phyloP scores from a whole-genome alignment of 495 filamentous ascomycete species.

The Thermothielavioides terrestris region DNA sequence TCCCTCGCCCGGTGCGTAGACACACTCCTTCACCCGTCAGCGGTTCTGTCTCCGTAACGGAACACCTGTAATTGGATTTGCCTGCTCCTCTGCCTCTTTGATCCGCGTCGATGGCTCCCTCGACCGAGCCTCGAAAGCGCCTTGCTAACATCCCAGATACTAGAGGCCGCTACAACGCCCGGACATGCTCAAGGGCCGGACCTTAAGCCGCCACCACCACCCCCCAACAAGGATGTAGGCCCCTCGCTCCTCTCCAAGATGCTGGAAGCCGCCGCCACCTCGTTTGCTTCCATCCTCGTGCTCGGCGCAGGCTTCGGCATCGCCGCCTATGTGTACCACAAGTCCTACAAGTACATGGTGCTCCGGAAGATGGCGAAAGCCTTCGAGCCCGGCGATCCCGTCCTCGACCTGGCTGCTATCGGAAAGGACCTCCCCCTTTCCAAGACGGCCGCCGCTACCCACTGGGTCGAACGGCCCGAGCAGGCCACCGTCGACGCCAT shows the following conservation, averaged over 20 bases:
- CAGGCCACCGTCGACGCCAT: constrained; percentile 72
- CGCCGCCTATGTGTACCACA: constrained; percentile 78
- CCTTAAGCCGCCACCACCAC: constrained; percentile 6
- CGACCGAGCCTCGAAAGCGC: no score
- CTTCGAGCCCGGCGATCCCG: constrained; percentile 88
- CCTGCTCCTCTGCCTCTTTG: no score
- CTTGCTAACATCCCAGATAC: neutral
- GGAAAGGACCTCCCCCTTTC: constrained; percentile 44
- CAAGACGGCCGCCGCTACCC: constrained; percentile 48
- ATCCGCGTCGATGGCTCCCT: no score
- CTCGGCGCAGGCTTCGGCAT: constrained; percentile 60
- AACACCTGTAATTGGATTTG: no score
- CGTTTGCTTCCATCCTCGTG: constrained; percentile 74
- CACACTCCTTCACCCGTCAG: neutral
- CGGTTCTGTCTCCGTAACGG: no score
- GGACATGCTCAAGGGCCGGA: neutral
- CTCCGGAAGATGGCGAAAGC: constrained; percentile 86
- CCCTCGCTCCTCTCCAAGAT: constrained; percentile 54
- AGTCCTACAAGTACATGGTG: constrained; percentile 82
- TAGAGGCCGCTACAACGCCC: neutral
- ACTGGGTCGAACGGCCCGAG: constrained; percentile 78
- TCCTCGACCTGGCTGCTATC: constrained; percentile 76
- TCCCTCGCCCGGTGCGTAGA: neutral
- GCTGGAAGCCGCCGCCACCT: constrained; percentile 77
- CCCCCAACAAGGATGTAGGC: constrained; percentile 19